These are phyloP conservation scores for Termitomyces sp. DNA, from an alignment of 768 basidiomycete species.

Conservation along the genomic window DNA sequence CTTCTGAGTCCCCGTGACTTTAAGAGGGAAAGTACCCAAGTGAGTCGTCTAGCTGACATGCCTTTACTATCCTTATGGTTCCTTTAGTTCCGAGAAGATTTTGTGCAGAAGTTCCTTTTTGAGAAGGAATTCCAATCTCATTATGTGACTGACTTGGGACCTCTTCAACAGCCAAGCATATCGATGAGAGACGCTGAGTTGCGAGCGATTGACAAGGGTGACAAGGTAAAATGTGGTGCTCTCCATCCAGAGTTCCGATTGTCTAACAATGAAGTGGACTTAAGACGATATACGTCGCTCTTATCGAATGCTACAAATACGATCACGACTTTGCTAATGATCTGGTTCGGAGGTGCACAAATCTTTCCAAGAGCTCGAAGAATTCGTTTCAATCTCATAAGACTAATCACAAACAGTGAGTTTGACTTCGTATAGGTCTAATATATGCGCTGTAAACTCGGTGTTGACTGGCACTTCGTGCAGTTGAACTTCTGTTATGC, in stretches of 20 bases:
- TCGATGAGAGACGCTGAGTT: neutral
- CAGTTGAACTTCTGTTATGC: neutral
- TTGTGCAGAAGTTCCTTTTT: neutral
- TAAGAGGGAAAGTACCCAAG: neutral
- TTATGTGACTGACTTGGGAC: neutral
- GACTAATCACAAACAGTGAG: neutral
- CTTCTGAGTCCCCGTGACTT: neutral
- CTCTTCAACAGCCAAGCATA: neutral
- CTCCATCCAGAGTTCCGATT: neutral
- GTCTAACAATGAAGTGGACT: too few species aligned
- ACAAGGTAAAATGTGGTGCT: neutral
- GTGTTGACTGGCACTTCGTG: neutral
- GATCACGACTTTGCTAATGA: neutral
- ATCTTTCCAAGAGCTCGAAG: neutral
- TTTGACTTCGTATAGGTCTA: neutral
- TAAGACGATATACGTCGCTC: neutral
- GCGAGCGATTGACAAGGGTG: slow-evolving; percentile 2
- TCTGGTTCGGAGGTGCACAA: neutral
- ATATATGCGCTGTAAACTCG: neutral
- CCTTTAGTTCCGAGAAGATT: neutral
- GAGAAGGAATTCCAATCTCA: neutral
- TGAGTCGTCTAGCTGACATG: neutral
- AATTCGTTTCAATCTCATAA: neutral
- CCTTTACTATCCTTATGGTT: neutral
- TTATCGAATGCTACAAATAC: neutral